A percentile compares a stretch with the other conserved stretches of the same genome.
Conservation (phyloP, 345 rosid genomes). For the Cochlearia excelsa region DNA sequence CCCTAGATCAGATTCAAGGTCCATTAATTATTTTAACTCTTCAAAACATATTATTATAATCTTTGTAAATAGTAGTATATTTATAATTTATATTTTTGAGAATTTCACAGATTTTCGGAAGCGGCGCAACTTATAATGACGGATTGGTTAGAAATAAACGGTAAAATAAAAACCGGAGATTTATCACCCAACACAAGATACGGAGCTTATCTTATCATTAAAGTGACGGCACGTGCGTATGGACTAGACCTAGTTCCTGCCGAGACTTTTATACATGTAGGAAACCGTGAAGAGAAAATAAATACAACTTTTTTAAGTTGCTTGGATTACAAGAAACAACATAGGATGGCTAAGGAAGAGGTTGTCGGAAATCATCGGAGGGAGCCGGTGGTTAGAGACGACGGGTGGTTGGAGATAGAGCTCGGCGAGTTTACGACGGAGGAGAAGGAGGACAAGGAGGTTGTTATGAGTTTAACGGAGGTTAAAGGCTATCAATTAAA, state of each 20-base stretch:
- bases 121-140: constrained; percentile 42
- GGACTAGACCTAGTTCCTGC: constrained; percentile 55
- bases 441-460: constrained; percentile 23
- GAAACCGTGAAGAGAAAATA: constrained; percentile 6
- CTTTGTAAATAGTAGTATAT: too few species aligned
- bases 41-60: too few species aligned
- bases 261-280: constrained; percentile 39
- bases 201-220: constrained; percentile 47
- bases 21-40: not conserved
- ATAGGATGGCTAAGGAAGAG: constrained; percentile 16
- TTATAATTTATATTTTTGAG: too few species aligned
- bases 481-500: constrained; percentile 68
- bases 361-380: constrained; percentile 3
- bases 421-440: constrained; percentile 53
- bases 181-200: constrained; percentile 51
- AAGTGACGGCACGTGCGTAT: constrained; percentile 37
- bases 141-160: constrained; percentile 44
- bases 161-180: constrained; percentile 36
- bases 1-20: constrained; percentile 58
- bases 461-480: constrained; percentile 63
- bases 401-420: constrained; percentile 84
- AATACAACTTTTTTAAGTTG: constrained; percentile 22
- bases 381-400: constrained; percentile 39
- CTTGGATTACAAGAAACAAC: constrained; percentile 36
- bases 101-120: constrained; percentile 43